A percentile compares a stretch with the other conserved stretches of the same genome.
These are phyloP conservation scores for Cryptosporidium andersoni DNA, from an alignment of 169 alveolate species.

Conservation along the genomic window DNA sequence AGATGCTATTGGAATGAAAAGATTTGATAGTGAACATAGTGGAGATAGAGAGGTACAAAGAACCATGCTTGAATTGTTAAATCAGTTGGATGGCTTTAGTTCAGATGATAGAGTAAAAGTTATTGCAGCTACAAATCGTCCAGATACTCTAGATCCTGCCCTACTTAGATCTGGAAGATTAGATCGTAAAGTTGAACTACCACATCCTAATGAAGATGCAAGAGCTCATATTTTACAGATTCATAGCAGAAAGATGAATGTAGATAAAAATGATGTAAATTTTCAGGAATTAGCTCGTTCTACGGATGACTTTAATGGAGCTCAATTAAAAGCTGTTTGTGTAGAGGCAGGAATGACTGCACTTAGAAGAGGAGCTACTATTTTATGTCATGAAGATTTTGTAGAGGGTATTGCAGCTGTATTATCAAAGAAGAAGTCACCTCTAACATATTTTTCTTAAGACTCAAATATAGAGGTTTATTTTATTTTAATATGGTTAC, in stretches of 20 bases:
- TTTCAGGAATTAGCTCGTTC: slow-evolving; percentile 96
- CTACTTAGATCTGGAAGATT: slow-evolving; percentile 98
- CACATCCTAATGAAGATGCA: slow-evolving; percentile 99
- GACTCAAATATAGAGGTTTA: not conserved
- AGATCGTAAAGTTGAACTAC: slow-evolving; percentile 98
- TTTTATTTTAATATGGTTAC: too few relatives aligned
- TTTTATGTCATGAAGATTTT: slow-evolving; percentile 97
- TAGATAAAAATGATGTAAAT: slow-evolving; percentile 93
- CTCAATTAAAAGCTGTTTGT: slow-evolving; percentile 91
- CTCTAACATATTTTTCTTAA: slow-evolving; percentile 94
- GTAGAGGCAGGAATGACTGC: slow-evolving; percentile 92
- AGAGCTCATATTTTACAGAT: slow-evolving; percentile 95
- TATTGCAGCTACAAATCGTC: slow-evolving; percentile 99
- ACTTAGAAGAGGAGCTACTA: slow-evolving; percentile 94
- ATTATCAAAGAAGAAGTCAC: slow-evolving; percentile 96
- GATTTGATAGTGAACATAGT: slow-evolving; percentile 91
- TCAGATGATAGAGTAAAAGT: slow-evolving; percentile 90
- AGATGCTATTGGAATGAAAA: slow-evolving; percentile 72
- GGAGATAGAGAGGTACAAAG: slow-evolving; percentile 99
- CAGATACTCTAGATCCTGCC: slow-evolving; percentile 99
- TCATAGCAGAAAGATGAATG: slow-evolving; percentile 98
- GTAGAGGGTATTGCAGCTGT: slow-evolving; percentile 97
- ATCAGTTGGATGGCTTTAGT: slow-evolving; percentile 94
- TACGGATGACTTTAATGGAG: slow-evolving; percentile 98
- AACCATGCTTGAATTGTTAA: slow-evolving; percentile 98